A percentile compares a stretch with the other conserved stretches of the same genome.
Conservation (phyloP, 2,329 filamentous ascomycete species). For the Gnomoniopsis smithogilvyi region DNA sequence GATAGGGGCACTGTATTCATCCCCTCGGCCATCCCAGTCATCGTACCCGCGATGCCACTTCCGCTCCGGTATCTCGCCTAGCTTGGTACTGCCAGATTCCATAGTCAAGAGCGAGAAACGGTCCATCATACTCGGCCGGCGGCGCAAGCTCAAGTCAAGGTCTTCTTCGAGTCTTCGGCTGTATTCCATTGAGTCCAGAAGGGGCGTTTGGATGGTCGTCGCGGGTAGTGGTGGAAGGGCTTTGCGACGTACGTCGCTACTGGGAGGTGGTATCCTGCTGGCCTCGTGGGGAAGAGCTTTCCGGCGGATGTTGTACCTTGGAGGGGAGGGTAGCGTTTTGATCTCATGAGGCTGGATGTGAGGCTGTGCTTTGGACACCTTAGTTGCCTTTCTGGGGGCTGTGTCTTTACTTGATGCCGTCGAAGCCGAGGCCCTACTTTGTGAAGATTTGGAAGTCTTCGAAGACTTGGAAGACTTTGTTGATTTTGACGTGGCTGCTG, state of each 20-base stretch:
- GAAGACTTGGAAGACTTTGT: constrained; percentile 12
- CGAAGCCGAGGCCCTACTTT: not conserved
- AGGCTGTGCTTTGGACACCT: not conserved
- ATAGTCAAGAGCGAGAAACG: constrained; percentile 29
- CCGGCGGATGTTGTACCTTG: not conserved
- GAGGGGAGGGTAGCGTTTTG: not conserved
- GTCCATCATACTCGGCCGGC: constrained; percentile 16
- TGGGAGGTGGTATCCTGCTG: not conserved
- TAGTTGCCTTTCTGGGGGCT: not conserved
- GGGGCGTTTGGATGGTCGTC: constrained; percentile 6
- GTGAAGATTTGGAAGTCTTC: not conserved
- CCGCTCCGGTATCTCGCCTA: constrained; percentile 31
- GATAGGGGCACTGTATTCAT: constrained; percentile 27
- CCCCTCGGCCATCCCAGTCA: constrained; percentile 17
- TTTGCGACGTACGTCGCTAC: no score
- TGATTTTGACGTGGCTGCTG: constrained; percentile 1
- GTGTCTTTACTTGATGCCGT: constrained; percentile 1
- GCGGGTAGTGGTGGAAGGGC: not conserved
- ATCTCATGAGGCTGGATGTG: not conserved
- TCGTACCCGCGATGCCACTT: constrained; percentile 22
- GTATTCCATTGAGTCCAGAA: constrained; percentile 5
- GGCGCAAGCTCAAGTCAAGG: not conserved
- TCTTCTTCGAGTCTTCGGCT: not conserved
- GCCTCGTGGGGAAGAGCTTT: not conserved
- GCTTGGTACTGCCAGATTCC: constrained; percentile 31